Base-by-base conservation (phyloP, 441 rosid genomes). In the Populus trichocarpa region DNA sequence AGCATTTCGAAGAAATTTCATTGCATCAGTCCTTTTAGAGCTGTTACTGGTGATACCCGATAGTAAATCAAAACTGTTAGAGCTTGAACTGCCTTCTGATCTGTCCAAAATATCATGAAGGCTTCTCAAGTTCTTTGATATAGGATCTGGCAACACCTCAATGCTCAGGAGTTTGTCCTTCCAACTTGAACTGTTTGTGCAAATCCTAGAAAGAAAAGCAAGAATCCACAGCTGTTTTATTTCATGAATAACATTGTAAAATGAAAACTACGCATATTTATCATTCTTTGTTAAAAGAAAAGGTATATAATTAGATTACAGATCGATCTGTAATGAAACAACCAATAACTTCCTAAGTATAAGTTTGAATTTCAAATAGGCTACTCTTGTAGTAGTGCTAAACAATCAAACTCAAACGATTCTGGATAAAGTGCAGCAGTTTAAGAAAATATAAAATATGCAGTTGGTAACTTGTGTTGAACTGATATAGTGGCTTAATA, bases 181-280 rank as follows among this genome's bases (percentile, higher is more conserved):
- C 97, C 94, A 93, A 82, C 90, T 93, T 80, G 95, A 88, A 86
- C 88, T 90, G 88, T 96, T 96, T 73, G 92, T 88, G 85, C 96
- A 92, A 76, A 88, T 82, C 92, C 97, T 92, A 70, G 40, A 79
- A 82, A 75, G 12, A 64, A 65, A 72, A 65, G 71, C 2, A 13
- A 74, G 40, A 22, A 23, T 20, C 5, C 8, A 30, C 6, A 59
- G 69, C 36, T 8, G 61, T 38, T 77, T 63, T 11, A 71, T 65
- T 30, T 28, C 25, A 72, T 28, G 71, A 76, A 69, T 67, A 70
- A 72, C 67, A 80, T n/a, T 69, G 26, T 61, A 70, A 13, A 12
- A 77, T 7, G 28, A 35, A 69, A 13, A 66, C 9, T 35, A 40
- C 42, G 26, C 9, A 59, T 50, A 25, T n/a, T 66, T 46, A 46